Conservation (phyloP, 306 rosid genomes). For the Cicer chorassanicum region DNA sequence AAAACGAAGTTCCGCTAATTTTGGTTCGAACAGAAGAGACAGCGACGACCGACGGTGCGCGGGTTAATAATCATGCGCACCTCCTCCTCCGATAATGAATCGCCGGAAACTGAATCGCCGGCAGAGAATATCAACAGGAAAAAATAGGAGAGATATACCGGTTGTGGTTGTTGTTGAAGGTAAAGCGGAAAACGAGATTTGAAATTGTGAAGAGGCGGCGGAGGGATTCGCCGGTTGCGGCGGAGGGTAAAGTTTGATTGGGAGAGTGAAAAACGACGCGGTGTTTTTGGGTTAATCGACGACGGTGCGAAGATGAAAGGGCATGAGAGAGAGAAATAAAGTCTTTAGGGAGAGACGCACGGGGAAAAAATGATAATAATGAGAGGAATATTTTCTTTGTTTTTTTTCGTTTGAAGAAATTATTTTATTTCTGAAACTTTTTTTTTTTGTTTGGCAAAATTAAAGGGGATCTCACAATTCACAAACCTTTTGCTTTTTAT, state of each 20-base stretch:
- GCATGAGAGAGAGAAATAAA: constrained; percentile 49
- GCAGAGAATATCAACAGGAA: constrained; percentile 30
- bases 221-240: constrained; percentile 49
- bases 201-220: constrained; percentile 22
- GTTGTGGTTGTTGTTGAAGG: constrained; percentile 12
- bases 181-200: constrained; percentile 27
- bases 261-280: constrained; percentile 54
- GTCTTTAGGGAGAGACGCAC: constrained; percentile 43
- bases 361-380: constrained; percentile 39
- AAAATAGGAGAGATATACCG: constrained; percentile 35
- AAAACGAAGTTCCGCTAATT: constrained; percentile 45
- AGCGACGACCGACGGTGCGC: constrained; percentile 45
- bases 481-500: no score
- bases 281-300: constrained; percentile 61
- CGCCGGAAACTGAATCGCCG: constrained; percentile 61
- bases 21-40: constrained; percentile 42
- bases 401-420: constrained; percentile 49
- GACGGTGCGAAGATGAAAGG: constrained; percentile 48
- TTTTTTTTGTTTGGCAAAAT: no score
- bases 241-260: constrained; percentile 54
- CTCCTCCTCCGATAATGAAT: constrained; percentile 49
- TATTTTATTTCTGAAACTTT: constrained; percentile 27
- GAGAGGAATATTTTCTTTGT: background rate
- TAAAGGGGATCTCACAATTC: no score
- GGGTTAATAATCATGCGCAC: constrained; percentile 59